These are phyloP conservation scores for Neurospora sp. DNA, from an alignment of 495 filamentous ascomycete genomes.

Conservation along the genomic window DNA sequence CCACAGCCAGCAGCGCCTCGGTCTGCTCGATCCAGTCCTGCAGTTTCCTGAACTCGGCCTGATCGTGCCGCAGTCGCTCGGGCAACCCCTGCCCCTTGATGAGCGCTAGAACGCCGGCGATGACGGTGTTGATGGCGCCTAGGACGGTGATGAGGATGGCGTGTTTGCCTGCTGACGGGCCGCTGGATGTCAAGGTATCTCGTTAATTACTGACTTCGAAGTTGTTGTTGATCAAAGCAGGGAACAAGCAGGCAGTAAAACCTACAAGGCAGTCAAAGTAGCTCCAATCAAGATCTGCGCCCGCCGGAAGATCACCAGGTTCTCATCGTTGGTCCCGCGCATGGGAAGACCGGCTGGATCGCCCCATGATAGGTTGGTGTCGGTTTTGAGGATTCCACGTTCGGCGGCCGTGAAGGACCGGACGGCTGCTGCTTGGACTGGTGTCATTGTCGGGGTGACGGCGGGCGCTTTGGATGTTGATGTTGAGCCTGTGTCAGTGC, in stretches of 20 bases:
- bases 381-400: conserved; percentile 8
- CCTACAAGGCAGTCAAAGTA: conserved; percentile 30
- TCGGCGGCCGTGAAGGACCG: neutral
- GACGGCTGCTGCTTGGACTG: neutral
- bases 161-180: conserved; percentile 29
- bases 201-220: neutral
- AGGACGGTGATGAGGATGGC: conserved; percentile 31
- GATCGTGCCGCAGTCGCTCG: conserved; percentile 30
- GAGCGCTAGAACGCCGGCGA: conserved; percentile 39
- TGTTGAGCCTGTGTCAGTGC: neutral
- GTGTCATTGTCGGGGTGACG: neutral
- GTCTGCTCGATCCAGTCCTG: conserved; percentile 33
- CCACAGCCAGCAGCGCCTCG: conserved; percentile 23
- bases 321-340: conserved; percentile 33
- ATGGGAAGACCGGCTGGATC: conserved; percentile 30
- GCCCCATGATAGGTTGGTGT: conserved; percentile 25
- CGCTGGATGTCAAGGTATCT: conserved; percentile 6
- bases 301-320: conserved; percentile 32
- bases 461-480: neutral
- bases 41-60: conserved; percentile 30
- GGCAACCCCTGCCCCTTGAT: conserved; percentile 35
- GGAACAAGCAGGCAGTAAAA: too few relatives aligned
- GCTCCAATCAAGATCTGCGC: conserved; percentile 39
- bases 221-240: too few relatives aligned
- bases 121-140: conserved; percentile 39